phyloP scores from a whole-genome alignment of 2,329 filamentous ascomycete genomes.

The Fusarium abutilonis region DNA sequence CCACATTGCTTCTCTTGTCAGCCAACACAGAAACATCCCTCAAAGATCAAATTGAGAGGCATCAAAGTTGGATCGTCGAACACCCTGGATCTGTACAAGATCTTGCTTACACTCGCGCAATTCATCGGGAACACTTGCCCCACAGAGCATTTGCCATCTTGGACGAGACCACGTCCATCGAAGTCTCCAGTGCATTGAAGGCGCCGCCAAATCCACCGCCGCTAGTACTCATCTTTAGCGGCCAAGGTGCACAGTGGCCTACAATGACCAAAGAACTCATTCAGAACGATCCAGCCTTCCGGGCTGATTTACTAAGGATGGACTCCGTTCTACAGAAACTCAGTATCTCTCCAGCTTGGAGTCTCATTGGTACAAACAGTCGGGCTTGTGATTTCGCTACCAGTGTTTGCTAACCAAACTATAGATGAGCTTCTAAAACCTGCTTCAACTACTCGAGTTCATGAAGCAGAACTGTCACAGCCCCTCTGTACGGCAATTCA shows the following conservation, averaged over 20 bases:
- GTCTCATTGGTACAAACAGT: constrained; percentile 16
- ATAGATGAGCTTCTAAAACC: constrained; percentile 9
- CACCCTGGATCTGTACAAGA: constrained; percentile 26
- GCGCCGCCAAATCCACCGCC: fast-evolving
- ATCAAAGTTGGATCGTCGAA: constrained; percentile 36
- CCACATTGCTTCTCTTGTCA: constrained; percentile 31
- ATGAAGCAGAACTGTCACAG: constrained; percentile 10
- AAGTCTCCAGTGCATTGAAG: constrained; percentile 7
- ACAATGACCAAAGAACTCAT: constrained; percentile 45
- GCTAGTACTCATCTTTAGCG: constrained; percentile 45
- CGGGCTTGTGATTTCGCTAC: background rate
- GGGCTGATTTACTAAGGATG: constrained; percentile 8
- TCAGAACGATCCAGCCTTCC: constrained; percentile 6
- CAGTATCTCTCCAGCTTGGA: constrained; percentile 15
- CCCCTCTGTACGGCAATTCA: constrained; percentile 24
- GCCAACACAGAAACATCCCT: constrained; percentile 27
- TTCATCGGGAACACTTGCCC: constrained; percentile 43
- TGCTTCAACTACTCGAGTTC: background rate
- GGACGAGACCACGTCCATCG: background rate
- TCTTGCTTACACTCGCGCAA: constrained; percentile 47
- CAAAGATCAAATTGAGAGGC: constrained; percentile 9
- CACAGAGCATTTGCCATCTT: constrained; percentile 16
- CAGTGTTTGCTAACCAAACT: background rate
- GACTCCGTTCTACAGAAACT: constrained; percentile 16
- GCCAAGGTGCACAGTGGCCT: constrained; percentile 52